Base-by-base conservation (phyloP, 2,329 filamentous ascomycete genomes). In the Botrytis galanthina region DNA sequence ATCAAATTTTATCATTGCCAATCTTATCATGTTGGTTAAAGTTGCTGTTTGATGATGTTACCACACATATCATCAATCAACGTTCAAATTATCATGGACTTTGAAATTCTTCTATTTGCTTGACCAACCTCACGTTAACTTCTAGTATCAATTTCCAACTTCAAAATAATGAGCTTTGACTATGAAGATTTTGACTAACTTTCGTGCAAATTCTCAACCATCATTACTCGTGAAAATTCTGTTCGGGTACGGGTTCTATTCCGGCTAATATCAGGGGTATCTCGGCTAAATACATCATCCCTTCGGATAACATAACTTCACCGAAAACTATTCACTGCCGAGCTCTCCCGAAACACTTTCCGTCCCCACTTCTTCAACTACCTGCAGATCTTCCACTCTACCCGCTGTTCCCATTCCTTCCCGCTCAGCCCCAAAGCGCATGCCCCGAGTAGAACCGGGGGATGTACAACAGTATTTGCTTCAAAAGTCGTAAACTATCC, bases 381-480 rank as follows among this genome's bases (percentile, higher is more conserved):
- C 62, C n/a, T 64, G 62, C n/a, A 64, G 44, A 64, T 20, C 16
- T 42, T 63, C 39, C n/a, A 54, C 44, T 37, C 46, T 39, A 54
- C 26, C 32, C 64, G 64, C 7, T 1, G 16, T 37, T 14, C 18
- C 12, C 29, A 39, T 6, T 51, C 32, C 16, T 54, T 67, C 46
- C 46, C 32, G 64, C 14, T 39, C 64, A 54, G 64, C 46, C 44
- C 26, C 26, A 26, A 29, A 67, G 22, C 32, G 12, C 14, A 12
- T 39, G n/a, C 64, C 64, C 64, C 64, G 46, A 67, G 64, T 67
- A 26, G 37, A n/a, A 37, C 46, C 54, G 29, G 35, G 32, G 51
- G 37, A 18, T 22, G 22, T 14, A 39, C 22, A 35, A 29, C 10
- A 2, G 20, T 29, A 32, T 29, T 42, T 63, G 60, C 37, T n/a